Evolutionary conservation across 495 filamentous ascomycete species (phyloP).

Genomic region (Hyaloscypha variabilis): DNA sequence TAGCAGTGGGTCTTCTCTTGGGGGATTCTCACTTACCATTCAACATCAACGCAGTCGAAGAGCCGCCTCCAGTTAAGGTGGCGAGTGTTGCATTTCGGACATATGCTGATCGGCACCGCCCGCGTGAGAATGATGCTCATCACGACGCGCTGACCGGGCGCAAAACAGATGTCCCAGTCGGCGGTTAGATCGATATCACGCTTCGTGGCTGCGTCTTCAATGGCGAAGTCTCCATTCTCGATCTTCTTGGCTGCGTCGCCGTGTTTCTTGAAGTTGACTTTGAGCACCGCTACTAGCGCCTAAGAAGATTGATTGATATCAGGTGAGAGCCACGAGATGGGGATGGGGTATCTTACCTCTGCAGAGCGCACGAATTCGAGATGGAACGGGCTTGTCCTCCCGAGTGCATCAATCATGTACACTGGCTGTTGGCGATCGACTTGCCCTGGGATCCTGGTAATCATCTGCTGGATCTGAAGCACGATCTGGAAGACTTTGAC

Average conservation of each 20-base stretch:
- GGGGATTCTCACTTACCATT: no score
- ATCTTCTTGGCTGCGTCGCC: slow-evolving; percentile 25
- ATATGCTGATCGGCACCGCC: no score
- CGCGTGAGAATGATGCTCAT: slow-evolving; percentile 39
- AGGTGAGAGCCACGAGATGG: not conserved
- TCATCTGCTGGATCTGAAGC: slow-evolving; percentile 29
- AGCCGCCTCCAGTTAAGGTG: no score
- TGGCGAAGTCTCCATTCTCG: slow-evolving; percentile 28
- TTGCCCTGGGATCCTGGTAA: slow-evolving; percentile 31
- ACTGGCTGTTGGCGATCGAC: slow-evolving; percentile 38
- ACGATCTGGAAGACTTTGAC: slow-evolving; percentile 33
- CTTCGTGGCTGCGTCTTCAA: slow-evolving; percentile 30
- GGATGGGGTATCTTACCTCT: slow-evolving; percentile 16
- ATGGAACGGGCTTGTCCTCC: slow-evolving; percentile 32
- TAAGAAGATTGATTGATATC: not conserved
- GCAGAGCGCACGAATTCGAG: slow-evolving; percentile 33
- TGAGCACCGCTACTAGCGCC: slow-evolving; percentile 28
- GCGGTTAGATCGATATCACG: slow-evolving; percentile 23
- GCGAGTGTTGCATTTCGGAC: no score
- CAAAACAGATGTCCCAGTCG: slow-evolving; percentile 32
- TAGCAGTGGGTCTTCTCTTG: no score
- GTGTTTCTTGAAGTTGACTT: slow-evolving; percentile 20
- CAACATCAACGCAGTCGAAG: no score
- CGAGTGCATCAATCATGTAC: slow-evolving; percentile 34
- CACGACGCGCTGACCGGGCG: slow-evolving; percentile 30